Base-by-base conservation (phyloP, 768 basidiomycete genomes). In the Obba rivulosa region DNA sequence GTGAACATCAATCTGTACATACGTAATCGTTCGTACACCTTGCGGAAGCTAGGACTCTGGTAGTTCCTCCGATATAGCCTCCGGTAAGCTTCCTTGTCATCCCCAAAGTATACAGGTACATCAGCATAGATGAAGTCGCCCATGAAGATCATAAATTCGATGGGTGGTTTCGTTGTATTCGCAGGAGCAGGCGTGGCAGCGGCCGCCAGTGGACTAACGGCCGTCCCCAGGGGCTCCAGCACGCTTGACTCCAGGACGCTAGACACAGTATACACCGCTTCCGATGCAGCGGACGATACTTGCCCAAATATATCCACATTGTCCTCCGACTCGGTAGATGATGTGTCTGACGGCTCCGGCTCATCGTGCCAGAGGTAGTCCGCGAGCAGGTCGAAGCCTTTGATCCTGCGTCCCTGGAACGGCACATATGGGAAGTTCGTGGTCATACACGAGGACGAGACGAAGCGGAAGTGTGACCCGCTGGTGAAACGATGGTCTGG, bases 71-170 rank as follows among this genome's bases (percentile, higher is more conserved):
- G 69, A 58, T 88, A 89, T 14, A 84, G 69, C 23, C 84, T 75
- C 48, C 75, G 65, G 59, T 85, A 90, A 16, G 76, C 73, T 41
- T 82, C 76, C 49, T 65, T 64, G 53, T 73, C 65, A 56, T 82
- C 79, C 2, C 83, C 83, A 37, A 75, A 72, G 58, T 80, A 82
- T 10, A 72, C 43, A 4, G 87, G 86, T 2, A 85, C 78, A 55
- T 88, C 85, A 2, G 82, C 81, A 54, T 88, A 87, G 53, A 90
- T 82, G 52, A 83, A 85, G 58, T 88, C 86, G 4, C 86, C 86
- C 42, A 88, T 65, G 62, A 87, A 79, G 5, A 87, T 58, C 64
- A 87, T 63, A 55, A 87, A 89, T 45, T 80, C 80, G 4, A 74
- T 65, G 3, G 68, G 68, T 18, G 65, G 55, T 20, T 23, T 41